phyloP scores from a whole-genome alignment of 257 asterid species.

The Verbena officinalis region DNA sequence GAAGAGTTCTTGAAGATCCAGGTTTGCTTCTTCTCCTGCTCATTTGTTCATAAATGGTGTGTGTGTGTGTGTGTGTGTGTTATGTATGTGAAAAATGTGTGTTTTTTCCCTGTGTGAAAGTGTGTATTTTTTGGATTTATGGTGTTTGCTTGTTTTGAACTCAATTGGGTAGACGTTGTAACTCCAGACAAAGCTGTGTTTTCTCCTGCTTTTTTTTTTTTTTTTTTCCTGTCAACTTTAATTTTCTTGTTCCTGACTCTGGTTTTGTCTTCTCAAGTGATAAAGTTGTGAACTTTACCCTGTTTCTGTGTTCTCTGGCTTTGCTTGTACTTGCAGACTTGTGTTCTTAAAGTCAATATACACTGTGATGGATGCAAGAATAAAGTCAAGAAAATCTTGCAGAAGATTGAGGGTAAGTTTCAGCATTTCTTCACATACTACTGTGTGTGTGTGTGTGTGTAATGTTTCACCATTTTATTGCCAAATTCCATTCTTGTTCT shows the following conservation, averaged over 20 bases:
- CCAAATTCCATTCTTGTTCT: background rate
- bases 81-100: background rate
- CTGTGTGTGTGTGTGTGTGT: too few relatives aligned
- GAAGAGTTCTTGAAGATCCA: slow-evolving; percentile 63
- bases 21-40: slow-evolving; percentile 34
- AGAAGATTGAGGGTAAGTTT: slow-evolving; percentile 88
- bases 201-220: background rate
- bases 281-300: slow-evolving; percentile 48
- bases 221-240: slow-evolving; percentile 4
- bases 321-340: slow-evolving; percentile 90
- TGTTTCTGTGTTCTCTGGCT: slow-evolving; percentile 40
- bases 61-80: background rate
- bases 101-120: slow-evolving; percentile 10
- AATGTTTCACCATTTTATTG: slow-evolving; percentile 2
- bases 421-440: background rate
- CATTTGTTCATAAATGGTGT: slow-evolving; percentile 21
- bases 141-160: slow-evolving; percentile 18
- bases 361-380: slow-evolving; percentile 98
- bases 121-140: slow-evolving; percentile 24
- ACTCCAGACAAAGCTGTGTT: slow-evolving; percentile 24
- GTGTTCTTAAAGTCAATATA: slow-evolving; percentile 93
- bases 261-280: slow-evolving; percentile 33
- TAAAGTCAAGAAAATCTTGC: slow-evolving; percentile 95
- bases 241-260: slow-evolving; percentile 25
- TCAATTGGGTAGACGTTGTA: background rate